Evolutionary conservation across 352 stramenopile genomes (phyloP).

Genomic region (Salisapilia sapeloensis): DNA sequence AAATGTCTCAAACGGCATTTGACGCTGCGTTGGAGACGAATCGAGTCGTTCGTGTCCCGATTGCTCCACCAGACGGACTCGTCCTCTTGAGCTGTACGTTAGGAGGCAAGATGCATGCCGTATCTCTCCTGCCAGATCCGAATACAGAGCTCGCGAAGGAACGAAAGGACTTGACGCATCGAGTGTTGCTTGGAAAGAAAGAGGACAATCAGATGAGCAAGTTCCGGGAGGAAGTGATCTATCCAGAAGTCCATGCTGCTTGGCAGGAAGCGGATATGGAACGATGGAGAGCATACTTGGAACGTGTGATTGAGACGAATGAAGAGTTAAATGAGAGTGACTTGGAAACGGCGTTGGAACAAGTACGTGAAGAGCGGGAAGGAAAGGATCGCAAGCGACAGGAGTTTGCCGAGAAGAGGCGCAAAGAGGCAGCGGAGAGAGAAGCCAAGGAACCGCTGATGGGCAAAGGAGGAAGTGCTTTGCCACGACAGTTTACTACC

Average conservation of each 20-base stretch:
- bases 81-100: slow-evolving; percentile 74
- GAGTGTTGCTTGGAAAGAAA: slow-evolving; percentile 20
- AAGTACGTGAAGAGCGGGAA: slow-evolving; percentile 15
- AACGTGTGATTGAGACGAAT: slow-evolving; percentile 34
- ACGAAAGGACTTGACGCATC: slow-evolving; percentile 30
- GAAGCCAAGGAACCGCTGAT: slow-evolving; percentile 16
- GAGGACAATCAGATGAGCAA: slow-evolving; percentile 36
- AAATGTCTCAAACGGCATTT: slow-evolving; percentile 44
- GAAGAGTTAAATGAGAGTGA: slow-evolving; percentile 20
- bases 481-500: slow-evolving; percentile 63
- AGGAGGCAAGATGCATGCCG: slow-evolving; percentile 56
- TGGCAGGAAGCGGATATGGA: slow-evolving; percentile 38
- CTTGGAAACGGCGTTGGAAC: slow-evolving; percentile 11
- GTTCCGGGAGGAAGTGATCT: slow-evolving; percentile 63
- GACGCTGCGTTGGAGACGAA: slow-evolving; percentile 57
- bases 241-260: slow-evolving; percentile 32
- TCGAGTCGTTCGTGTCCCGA: slow-evolving; percentile 69
- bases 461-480: slow-evolving; percentile 14
- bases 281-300: slow-evolving; percentile 36
- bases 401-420: slow-evolving; percentile 34
- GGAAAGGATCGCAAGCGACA: slow-evolving; percentile 20
- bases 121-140: slow-evolving; percentile 49
- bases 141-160: slow-evolving; percentile 47
- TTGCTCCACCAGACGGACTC: slow-evolving; percentile 77
- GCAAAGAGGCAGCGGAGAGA: slow-evolving; percentile 11